Conservation (phyloP, 805 yeast species). For the Wickerhamomyces rabaulensis region DNA sequence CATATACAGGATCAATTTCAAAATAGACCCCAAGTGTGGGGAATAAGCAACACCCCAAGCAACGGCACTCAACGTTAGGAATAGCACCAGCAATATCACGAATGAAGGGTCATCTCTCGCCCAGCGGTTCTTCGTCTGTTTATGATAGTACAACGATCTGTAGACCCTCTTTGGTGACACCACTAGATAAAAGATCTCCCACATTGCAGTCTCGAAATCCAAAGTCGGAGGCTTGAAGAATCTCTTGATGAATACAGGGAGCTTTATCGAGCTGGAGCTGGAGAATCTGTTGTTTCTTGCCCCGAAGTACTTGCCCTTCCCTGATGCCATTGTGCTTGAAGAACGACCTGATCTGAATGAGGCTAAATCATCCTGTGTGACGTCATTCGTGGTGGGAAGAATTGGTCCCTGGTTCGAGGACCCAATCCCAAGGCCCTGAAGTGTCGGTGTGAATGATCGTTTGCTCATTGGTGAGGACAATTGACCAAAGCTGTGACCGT, state of each 20-base stretch:
- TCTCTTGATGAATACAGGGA: conserved; percentile 36
- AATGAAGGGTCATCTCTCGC: conserved; percentile 93
- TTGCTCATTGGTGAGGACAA: conserved; percentile 4
- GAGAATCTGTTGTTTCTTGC: conserved; percentile 1
- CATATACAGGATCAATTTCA: conserved; percentile 73
- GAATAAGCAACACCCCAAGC: conserved; percentile 89
- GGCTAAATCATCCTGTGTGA: conserved; percentile 16
- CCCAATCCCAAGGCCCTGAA: conserved; percentile 1
- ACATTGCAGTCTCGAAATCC: conserved; percentile 87
- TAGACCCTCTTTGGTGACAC: conserved; percentile 78
- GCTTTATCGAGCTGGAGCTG: conserved; percentile 3
- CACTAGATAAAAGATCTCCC: conserved; percentile 80
- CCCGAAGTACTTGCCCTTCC: conserved; percentile 6
- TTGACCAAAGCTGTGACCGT: not conserved
- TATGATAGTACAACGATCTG: conserved; percentile 74
- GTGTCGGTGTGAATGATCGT: not conserved
- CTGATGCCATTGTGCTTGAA: conserved; percentile 1
- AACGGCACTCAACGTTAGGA: conserved; percentile 68
- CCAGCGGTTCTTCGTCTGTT: conserved; percentile 74
- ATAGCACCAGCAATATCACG: conserved; percentile 61
- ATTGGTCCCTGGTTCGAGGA: conserved; percentile 3
- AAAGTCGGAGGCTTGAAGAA: conserved; percentile 70
- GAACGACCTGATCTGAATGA: conserved; percentile 22
- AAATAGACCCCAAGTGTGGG: conserved; percentile 52
- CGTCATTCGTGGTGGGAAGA: conserved; percentile 17